Percentiles rank a stretch among this genome's conserved stretches.
These are phyloP conservation scores for Chloranthus sessilifolius DNA, from an alignment of 164 flowering plant genomes.

Conservation along the genomic window DNA sequence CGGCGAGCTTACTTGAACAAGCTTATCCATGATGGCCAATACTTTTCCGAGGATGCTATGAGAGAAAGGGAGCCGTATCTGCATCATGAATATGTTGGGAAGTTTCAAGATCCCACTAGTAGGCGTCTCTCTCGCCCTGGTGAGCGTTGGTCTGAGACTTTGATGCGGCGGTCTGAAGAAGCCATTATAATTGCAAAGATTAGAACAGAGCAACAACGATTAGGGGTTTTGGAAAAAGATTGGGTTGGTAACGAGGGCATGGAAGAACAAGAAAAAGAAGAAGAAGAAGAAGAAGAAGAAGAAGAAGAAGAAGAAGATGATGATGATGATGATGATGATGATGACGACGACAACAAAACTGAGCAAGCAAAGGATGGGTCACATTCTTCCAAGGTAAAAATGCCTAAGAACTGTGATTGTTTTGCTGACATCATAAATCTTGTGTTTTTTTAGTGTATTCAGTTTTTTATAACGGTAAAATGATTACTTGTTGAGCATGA, in stretches of 20 bases:
- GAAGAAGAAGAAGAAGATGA: conserved; percentile 35
- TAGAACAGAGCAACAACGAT: conserved; percentile 76
- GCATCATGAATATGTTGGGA: conserved; percentile 88
- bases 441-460: too few species aligned
- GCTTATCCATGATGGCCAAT: conserved; percentile 57
- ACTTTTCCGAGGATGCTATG: conserved; percentile 97
- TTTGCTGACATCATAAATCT: too few species aligned
- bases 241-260: conserved; percentile 69
- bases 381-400: conserved; percentile 12
- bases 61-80: conserved; percentile 95
- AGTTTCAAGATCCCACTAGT: conserved; percentile 75
- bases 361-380: conserved; percentile 10
- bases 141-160: conserved; percentile 90
- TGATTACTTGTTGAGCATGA: too few species aligned
- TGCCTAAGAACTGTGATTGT: neutral
- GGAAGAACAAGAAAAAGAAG: conserved; percentile 54
- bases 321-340: conserved; percentile 16
- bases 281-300: conserved; percentile 53
- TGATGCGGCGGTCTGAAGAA: conserved; percentile 80
- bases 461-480: too few species aligned
- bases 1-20: conserved; percentile 71
- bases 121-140: conserved; percentile 86
- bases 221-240: conserved; percentile 74
- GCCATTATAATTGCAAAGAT: conserved; percentile 74
- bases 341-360: conserved; percentile 13